Evolutionary conservation across 352 stramenopile genomes (phyloP).

Genomic region (Lagenidium giganteum): DNA sequence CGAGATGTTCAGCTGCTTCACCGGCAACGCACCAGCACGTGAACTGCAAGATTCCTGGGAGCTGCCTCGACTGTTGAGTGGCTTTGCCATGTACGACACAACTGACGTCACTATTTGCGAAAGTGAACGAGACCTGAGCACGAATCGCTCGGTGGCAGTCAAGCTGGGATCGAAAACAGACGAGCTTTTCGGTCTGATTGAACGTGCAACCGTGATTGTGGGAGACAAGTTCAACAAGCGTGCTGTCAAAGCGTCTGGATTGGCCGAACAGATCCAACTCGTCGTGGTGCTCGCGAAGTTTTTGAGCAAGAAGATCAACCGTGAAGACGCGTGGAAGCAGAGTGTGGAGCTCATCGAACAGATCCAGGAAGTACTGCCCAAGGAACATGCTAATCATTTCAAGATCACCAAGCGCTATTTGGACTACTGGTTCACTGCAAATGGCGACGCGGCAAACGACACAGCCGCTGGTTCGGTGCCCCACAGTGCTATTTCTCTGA

Average conservation of each 20-base stretch:
- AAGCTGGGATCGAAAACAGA: too few species aligned
- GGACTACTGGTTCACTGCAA: too few species aligned
- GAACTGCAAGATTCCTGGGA: too few species aligned
- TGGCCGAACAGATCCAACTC: constrained; percentile 57
- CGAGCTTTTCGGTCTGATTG: constrained; percentile 52
- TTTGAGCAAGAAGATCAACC: constrained; percentile 31
- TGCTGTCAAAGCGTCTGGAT: constrained; percentile 32
- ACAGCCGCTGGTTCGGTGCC: constrained; percentile 21
- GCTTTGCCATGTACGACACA: too few species aligned
- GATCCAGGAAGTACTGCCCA: constrained; percentile 32
- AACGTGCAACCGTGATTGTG: constrained; percentile 51
- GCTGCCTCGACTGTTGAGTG: too few species aligned
- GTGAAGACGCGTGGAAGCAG: constrained; percentile 38
- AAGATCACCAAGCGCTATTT: constrained; percentile 38
- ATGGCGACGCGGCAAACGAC: constrained; percentile 6
- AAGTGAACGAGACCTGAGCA: too few species aligned
- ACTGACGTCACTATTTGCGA: too few species aligned
- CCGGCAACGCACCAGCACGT: too few species aligned
- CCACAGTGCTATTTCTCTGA: constrained; percentile 55
- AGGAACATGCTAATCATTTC: constrained; percentile 51
- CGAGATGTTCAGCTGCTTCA: too few species aligned
- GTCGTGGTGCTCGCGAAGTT: constrained; percentile 56
- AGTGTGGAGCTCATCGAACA: constrained; percentile 27
- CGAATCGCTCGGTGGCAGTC: too few species aligned
- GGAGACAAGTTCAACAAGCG: constrained; percentile 53